Evolutionary conservation across 2,329 filamentous ascomycete genomes (phyloP).

Genomic region (Amphichorda felina): DNA sequence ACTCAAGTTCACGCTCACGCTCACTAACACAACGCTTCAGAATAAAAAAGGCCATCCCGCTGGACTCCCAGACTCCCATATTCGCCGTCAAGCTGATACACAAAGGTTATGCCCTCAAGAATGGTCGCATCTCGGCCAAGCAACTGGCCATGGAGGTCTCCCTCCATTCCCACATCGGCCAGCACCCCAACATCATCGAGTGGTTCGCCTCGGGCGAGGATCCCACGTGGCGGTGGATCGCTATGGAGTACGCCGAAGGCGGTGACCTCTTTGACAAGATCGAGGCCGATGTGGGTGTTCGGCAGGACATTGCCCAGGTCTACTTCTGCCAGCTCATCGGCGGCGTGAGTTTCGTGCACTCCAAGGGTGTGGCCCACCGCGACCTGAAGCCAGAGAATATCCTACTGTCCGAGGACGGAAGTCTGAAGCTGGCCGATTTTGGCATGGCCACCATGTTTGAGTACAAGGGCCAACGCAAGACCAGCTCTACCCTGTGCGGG

Average conservation of each 20-base stretch:
- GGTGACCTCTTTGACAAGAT: constrained; percentile 99
- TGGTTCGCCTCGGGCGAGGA: constrained; percentile 87
- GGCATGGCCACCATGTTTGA: constrained; percentile 90
- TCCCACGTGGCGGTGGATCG: constrained; percentile 84
- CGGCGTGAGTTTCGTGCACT: constrained; percentile 91
- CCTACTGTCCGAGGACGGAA: constrained; percentile 69
- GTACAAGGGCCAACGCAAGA: constrained; percentile 72
- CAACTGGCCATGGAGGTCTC: constrained; percentile 89
- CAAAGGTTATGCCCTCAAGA: constrained; percentile 83
- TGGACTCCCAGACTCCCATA: constrained; percentile 56
- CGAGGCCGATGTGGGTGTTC: constrained; percentile 91
- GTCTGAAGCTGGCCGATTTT: constrained; percentile 93
- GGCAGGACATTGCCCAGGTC: constrained; percentile 86
- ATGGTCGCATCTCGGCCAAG: constrained; percentile 78
- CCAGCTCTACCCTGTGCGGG: constrained; percentile 82
- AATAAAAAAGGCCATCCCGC: constrained; percentile 84
- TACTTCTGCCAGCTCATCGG: constrained; percentile 90
- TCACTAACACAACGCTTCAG: constrained; percentile 28
- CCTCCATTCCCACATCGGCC: constrained; percentile 76
- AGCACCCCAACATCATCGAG: constrained; percentile 87
- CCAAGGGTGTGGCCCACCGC: constrained; percentile 86
- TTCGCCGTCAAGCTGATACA: constrained; percentile 99
- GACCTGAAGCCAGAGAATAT: constrained; percentile 95
- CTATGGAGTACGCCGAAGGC: constrained; percentile 92
- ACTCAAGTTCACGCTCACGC: too few relatives aligned